Percentiles rank a stretch among this genome's conserved stretches.
Evolutionary conservation across 2,329 filamentous ascomycete genomes (phyloP).

Genomic region (Colletotrichum paranaense): DNA sequence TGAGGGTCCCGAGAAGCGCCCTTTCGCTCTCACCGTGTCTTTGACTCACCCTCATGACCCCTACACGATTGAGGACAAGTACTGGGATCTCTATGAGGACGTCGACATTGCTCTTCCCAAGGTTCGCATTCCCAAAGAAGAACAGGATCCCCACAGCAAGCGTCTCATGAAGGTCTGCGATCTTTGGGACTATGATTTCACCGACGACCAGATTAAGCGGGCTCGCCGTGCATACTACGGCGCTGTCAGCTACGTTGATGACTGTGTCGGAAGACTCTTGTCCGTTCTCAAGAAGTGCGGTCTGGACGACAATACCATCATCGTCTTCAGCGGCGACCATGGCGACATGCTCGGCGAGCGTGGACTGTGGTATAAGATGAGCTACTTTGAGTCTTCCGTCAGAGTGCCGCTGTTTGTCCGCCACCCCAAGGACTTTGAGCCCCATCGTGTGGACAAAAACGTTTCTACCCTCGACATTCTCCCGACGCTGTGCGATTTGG

Average conservation of each 20-base stretch:
- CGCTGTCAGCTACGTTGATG: conserved; percentile 92
- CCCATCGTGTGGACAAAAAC: conserved; percentile 82
- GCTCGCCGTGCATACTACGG: conserved; percentile 92
- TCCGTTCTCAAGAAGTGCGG: conserved; percentile 82
- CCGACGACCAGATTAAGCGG: conserved; percentile 85
- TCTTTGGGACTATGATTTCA: conserved; percentile 85
- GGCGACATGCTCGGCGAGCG: conserved; percentile 97
- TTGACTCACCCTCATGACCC: conserved; percentile 96
- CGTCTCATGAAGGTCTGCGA: conserved; percentile 89
- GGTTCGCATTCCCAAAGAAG: conserved; percentile 80
- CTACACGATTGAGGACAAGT: conserved; percentile 93
- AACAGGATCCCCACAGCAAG: conserved; percentile 89
- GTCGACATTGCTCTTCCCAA: conserved; percentile 89
- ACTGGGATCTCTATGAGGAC: conserved; percentile 91
- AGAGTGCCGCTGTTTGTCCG: conserved; percentile 89
- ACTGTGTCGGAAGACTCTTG: conserved; percentile 87
- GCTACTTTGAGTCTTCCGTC: conserved; percentile 91
- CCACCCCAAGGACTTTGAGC: conserved; percentile 79
- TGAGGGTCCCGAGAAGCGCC: conserved; percentile 77
- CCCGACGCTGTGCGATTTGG: conserved; percentile 87
- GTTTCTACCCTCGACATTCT: conserved; percentile 93
- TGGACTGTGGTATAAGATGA: conserved; percentile 97
- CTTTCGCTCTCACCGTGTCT: conserved; percentile 90
- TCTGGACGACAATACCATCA: conserved; percentile 85
- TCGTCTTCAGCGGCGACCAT: conserved; percentile 94